Conservation (phyloP, 176 grass and related monocot genomes). For the Rhynchospora pubera region DNA sequence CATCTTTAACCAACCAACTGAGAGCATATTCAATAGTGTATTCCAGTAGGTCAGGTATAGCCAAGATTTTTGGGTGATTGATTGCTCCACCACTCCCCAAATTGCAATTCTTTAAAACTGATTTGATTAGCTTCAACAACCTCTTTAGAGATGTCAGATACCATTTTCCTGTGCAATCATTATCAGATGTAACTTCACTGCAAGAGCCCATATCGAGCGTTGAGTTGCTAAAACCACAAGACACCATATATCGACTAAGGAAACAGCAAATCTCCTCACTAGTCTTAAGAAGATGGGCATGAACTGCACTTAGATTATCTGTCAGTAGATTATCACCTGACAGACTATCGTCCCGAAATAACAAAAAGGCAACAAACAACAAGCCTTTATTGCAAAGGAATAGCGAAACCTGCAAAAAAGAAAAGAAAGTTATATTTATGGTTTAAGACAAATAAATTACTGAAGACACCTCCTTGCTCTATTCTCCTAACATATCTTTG, state of each 20-base stretch:
- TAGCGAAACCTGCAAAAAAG: conserved; percentile 45
- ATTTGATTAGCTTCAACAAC: conserved; percentile 31
- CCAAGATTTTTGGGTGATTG: conserved; percentile 22
- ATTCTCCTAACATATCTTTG: background rate
- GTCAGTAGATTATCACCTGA: conserved; percentile 27
- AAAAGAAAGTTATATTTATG: background rate
- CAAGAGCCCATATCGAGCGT: conserved; percentile 29
- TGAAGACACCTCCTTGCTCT: conserved; percentile 10
- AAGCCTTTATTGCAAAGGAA: conserved; percentile 51
- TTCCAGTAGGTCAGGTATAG: conserved; percentile 65
- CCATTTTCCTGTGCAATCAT: conserved; percentile 21
- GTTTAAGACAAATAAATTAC: conserved; percentile 14
- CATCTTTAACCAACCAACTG: conserved; percentile 61
- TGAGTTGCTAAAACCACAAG: conserved; percentile 43
- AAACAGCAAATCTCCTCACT: conserved; percentile 53
- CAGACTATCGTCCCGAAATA: conserved; percentile 40
- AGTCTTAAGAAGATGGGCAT: conserved; percentile 34
- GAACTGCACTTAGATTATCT: conserved; percentile 26
- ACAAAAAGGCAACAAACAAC: conserved; percentile 52
- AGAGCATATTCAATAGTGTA: conserved; percentile 53
- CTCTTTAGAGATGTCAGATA: conserved; percentile 35
- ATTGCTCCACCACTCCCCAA: conserved; percentile 19
- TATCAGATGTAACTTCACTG: conserved; percentile 26
- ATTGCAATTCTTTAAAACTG: conserved; percentile 33
- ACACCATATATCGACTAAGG: conserved; percentile 53